phyloP scores from a whole-genome alignment of 805 yeast species.

The Metschnikowia cubensis region DNA sequence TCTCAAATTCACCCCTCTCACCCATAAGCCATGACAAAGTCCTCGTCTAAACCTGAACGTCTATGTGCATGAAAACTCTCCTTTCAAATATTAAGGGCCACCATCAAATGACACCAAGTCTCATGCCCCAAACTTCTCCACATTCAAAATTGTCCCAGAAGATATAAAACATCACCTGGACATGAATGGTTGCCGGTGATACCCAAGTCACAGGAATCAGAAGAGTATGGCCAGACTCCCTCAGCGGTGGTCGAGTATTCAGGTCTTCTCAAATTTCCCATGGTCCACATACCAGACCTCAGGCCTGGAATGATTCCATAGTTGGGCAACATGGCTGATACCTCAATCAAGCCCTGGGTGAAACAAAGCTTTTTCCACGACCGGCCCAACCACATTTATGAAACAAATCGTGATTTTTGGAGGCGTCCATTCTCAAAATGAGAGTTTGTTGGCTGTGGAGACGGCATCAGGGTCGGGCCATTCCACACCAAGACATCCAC shows the following conservation, averaged over 20 bases:
- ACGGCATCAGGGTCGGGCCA: slow-evolving; percentile 44
- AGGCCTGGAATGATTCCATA: slow-evolving; percentile 28
- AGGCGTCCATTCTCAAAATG: slow-evolving; percentile 35
- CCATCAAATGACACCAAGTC: too few relatives aligned
- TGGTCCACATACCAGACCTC: slow-evolving; percentile 40
- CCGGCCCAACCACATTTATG: slow-evolving; percentile 40
- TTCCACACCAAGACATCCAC: slow-evolving; percentile 21
- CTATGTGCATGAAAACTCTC: too few relatives aligned
- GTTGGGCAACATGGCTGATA: slow-evolving; percentile 29
- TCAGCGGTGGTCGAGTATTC: slow-evolving; percentile 34
- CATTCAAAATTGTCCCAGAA: slow-evolving; percentile 28
- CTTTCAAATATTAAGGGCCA: too few relatives aligned
- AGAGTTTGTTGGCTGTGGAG: slow-evolving; percentile 37
- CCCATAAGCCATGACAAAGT: too few relatives aligned
- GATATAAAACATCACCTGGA: slow-evolving; percentile 35
- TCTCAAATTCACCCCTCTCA: too few relatives aligned
- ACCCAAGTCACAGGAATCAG: slow-evolving; percentile 35
- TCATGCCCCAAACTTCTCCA: too few relatives aligned
- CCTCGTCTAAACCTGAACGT: too few relatives aligned
- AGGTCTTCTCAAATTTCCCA: slow-evolving; percentile 36
- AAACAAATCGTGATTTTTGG: slow-evolving; percentile 31
- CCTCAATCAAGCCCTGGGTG: slow-evolving; percentile 29
- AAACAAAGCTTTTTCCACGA: slow-evolving; percentile 39
- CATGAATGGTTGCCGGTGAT: slow-evolving; percentile 38
- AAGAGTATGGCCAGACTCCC: slow-evolving; percentile 40